Conservation (phyloP, 2,329 filamentous ascomycete species). For the Ophiocordyceps unilateralis region DNA sequence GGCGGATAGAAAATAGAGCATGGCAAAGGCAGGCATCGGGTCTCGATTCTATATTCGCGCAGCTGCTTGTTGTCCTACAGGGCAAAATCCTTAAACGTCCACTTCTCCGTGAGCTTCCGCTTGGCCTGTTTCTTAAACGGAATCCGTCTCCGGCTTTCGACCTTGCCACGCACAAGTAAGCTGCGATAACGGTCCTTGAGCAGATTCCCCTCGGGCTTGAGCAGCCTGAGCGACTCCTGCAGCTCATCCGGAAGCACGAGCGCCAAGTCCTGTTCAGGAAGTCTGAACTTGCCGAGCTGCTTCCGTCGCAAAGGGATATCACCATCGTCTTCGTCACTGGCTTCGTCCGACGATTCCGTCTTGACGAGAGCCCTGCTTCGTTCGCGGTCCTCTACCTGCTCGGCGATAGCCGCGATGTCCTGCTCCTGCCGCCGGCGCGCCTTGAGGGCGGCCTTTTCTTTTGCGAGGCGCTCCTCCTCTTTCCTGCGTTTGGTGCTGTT, state of each 20-base stretch:
- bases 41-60: not conserved
- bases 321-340: conserved; percentile 36
- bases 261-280: conserved; percentile 68
- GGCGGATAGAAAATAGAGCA: no score
- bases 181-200: conserved; percentile 84
- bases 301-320: conserved; percentile 47
- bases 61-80: conserved; percentile 5
- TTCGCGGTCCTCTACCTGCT: conserved; percentile 43
- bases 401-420: conserved; percentile 52
- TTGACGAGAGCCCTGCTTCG: conserved; percentile 24
- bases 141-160: conserved; percentile 67
- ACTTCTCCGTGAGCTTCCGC: conserved; percentile 80
- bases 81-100: conserved; percentile 86
- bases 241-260: conserved; percentile 69
- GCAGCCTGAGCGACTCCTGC: conserved; percentile 59
- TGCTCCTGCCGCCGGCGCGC: conserved; percentile 55
- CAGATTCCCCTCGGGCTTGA: conserved; percentile 92
- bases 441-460: conserved; percentile 60
- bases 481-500: conserved; percentile 83
- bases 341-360: conserved; percentile 14
- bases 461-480: conserved; percentile 61
- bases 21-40: no score
- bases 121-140: conserved; percentile 70
- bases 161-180: conserved; percentile 71
- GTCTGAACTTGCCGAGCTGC: conserved; percentile 53